Evolutionary conservation across 2,329 filamentous ascomycete species (phyloP), one percentile per base, ranked within the genome.

Genomic region (Didymella sp.): DNA sequence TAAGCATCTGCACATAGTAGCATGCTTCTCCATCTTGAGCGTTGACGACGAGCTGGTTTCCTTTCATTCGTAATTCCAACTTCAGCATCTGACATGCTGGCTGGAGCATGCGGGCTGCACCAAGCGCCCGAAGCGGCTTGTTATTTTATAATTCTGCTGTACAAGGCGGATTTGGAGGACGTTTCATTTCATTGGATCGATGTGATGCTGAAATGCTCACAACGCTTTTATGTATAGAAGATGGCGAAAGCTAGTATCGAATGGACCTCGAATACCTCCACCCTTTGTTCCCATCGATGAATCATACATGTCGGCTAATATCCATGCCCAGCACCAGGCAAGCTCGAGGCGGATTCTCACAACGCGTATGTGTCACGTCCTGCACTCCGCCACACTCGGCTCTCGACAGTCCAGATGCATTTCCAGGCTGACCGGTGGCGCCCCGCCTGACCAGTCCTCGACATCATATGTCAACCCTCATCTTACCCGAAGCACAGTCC

Each of bases 11-110:
- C 47, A 38, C 54, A 25, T 40, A 42, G 40, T 17, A 19, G 55
- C 55, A 50, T 49, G 45, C 41, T 53, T 50, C n/a, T 17, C 35
- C 25, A 49, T 35, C 44, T 58, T 53, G 40, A 45, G 56, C 56
- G 45, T 53, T 58, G 49, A 58, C 50, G 50, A 58, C 50, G 45
- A 54, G 56, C 50, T 53, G 56, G 50, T 46, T 58, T 40, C n/a
- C 9, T 50, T 41, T 35, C 25, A 13, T 7, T 15, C 41, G 27
- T 58, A 58, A 58, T 55, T 15, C 58, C 58, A 58, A 51, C 55
- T 15, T 43, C 54, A 46, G 47, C 43, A 51, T 52, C 13, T 27
- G 28, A 45, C 41, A 42, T 60, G 54, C 27, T 59, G 51, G 56
- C 47, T 56, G 42, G 47, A 53, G 44, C 55, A 44, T 40, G 49